Conservation (phyloP, 371 early-diverging fungal species). For the Zancudomyces culisetae region DNA sequence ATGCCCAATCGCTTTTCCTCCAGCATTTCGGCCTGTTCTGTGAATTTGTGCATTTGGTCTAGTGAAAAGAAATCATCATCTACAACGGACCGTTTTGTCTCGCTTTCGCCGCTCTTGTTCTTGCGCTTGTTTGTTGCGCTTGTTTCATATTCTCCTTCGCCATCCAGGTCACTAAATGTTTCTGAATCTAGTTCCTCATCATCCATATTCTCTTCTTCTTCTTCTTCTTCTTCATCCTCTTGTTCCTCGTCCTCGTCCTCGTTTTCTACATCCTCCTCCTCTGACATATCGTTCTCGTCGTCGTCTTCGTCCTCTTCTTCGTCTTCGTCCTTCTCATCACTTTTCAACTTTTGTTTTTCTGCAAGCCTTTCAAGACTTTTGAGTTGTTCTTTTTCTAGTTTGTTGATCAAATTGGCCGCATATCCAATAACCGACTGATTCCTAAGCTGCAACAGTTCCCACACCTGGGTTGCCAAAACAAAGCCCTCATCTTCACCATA, state of each 20-base stretch:
- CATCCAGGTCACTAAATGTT: slow-evolving; percentile 5
- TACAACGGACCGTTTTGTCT: slow-evolving; percentile 13
- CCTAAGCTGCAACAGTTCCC: slow-evolving; percentile 77
- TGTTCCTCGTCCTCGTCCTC: slow-evolving; percentile 15
- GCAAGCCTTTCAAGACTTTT: not conserved
- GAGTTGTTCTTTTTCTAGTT: slow-evolving; percentile 12
- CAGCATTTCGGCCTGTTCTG: slow-evolving; percentile 22
- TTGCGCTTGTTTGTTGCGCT: slow-evolving; percentile 16
- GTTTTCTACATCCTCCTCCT: slow-evolving; percentile 17
- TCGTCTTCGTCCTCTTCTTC: not conserved
- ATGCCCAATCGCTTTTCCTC: slow-evolving; percentile 19
- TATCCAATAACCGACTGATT: slow-evolving; percentile 57
- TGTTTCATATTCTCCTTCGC: slow-evolving; percentile 3
- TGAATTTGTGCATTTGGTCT: slow-evolving; percentile 24
- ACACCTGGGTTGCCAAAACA: slow-evolving; percentile 62
- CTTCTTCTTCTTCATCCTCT: slow-evolving; percentile 31
- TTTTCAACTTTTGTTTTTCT: not conserved
- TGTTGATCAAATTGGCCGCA: slow-evolving; percentile 6
- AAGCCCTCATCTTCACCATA: slow-evolving; percentile 32
- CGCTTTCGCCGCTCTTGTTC: slow-evolving; percentile 2
- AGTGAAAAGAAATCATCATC: slow-evolving; percentile 26
- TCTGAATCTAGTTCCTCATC: slow-evolving; percentile 22
- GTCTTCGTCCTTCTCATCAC: not conserved
- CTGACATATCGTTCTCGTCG: not conserved
- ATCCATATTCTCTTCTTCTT: slow-evolving; percentile 29